phyloP scores from a whole-genome alignment of 306 rosid genomes.

The Mimosa bimucronata region DNA sequence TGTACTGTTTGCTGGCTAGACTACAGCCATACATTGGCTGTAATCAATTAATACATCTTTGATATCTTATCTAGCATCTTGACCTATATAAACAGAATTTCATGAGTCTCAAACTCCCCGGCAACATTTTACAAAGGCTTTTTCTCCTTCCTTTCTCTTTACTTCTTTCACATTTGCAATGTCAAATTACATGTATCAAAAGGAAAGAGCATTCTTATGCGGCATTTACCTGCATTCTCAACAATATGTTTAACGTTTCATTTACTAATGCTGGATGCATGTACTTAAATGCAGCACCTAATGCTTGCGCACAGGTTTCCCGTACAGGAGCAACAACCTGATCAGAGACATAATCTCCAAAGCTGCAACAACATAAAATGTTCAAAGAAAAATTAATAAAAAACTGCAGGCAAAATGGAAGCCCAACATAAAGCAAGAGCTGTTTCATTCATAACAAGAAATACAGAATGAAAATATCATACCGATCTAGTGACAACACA shows the following conservation, averaged over 20 bases:
- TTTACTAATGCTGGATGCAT: conserved; percentile 86
- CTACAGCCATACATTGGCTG: not conserved
- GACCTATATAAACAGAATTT: not conserved
- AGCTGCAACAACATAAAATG: conserved; percentile 63
- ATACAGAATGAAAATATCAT: conserved; percentile 41
- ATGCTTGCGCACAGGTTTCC: conserved; percentile 97
- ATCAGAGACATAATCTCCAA: conserved; percentile 98
- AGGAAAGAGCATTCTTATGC: conserved; percentile 35
- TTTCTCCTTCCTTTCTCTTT: not conserved
- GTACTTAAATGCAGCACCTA: conserved; percentile 91
- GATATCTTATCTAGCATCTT: not conserved
- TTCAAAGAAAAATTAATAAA: conserved; percentile 8
- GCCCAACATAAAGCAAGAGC: not conserved
- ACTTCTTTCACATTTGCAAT: conserved; percentile 6
- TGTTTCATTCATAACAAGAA: conserved; percentile 13
- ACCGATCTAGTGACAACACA: conserved; percentile 92
- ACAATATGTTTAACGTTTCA: conserved; percentile 86
- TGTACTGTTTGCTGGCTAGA: not conserved
- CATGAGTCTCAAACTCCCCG: not conserved
- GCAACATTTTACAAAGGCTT: not conserved
- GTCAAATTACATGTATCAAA: conserved; percentile 19
- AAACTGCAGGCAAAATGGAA: conserved; percentile 23
- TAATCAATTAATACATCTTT: not conserved
- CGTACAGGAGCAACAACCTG: conserved; percentile 99
- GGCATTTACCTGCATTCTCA: conserved; percentile 91